A percentile compares a stretch with the other conserved stretches of the same genome.
phyloP scores from a whole-genome alignment of 306 rosid species.

The Quercus wislizeni region DNA sequence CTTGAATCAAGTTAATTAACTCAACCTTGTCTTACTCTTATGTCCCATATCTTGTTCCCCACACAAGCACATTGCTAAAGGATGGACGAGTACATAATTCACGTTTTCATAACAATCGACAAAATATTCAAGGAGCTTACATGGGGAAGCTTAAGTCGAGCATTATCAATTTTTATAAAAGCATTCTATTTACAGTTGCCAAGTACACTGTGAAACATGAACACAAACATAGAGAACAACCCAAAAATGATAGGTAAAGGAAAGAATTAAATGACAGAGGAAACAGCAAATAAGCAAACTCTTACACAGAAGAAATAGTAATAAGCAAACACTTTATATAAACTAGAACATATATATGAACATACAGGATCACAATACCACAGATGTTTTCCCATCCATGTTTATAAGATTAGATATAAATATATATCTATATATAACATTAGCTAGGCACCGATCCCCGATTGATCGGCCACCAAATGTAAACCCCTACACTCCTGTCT shows the following conservation, averaged over 20 bases:
- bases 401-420: conserved; percentile 57
- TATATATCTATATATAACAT: conserved; percentile 37
- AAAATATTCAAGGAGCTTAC: not conserved
- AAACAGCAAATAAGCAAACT: conserved; percentile 41
- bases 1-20: not conserved
- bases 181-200: conserved; percentile 41
- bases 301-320: not conserved
- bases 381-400: conserved; percentile 55
- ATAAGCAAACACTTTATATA: conserved; percentile 24
- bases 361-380: conserved; percentile 58
- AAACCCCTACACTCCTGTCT: conserved; percentile 39
- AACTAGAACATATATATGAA: conserved; percentile 46
- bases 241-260: not conserved
- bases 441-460: conserved; percentile 46
- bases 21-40: not conserved
- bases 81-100: not conserved
- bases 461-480: conserved; percentile 43
- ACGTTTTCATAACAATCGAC: not conserved
- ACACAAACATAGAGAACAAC: conserved; percentile 21
- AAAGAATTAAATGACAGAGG: conserved; percentile 16
- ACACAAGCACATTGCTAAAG: not conserved
- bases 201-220: conserved; percentile 26
- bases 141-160: conserved; percentile 16
- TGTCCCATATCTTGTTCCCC: not conserved
- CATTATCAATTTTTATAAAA: conserved; percentile 22